A percentile compares a stretch with the other conserved stretches of the same genome.
Evolutionary conservation across 495 filamentous ascomycete species (phyloP).

Genomic region (Daldinia vernicosa): DNA sequence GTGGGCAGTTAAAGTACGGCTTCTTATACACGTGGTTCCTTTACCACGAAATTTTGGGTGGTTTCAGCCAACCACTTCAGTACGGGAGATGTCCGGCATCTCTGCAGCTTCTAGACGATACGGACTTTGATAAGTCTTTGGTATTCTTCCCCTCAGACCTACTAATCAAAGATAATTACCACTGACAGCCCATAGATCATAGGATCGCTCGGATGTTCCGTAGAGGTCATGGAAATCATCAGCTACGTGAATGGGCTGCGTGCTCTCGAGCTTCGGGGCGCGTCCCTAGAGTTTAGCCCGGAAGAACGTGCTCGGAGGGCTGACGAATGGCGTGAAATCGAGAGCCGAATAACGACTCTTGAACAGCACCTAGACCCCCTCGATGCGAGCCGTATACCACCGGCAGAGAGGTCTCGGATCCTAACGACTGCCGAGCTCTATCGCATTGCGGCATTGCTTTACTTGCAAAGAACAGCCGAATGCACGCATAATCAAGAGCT

Average conservation of each 20-base stretch:
- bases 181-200: constrained; percentile 45
- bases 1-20: constrained; percentile 38
- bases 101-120: constrained; percentile 40
- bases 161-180: not conserved
- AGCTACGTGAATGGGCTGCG: constrained; percentile 45
- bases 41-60: constrained; percentile 49
- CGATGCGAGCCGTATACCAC: constrained; percentile 29
- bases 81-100: constrained; percentile 41
- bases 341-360: constrained; percentile 37
- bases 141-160: constrained; percentile 20
- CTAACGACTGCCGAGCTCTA: constrained; percentile 49
- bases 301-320: constrained; percentile 34
- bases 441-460: constrained; percentile 46
- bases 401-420: constrained; percentile 38
- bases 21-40: constrained; percentile 52
- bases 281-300: constrained; percentile 12
- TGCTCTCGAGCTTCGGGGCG: constrained; percentile 37
- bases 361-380: constrained; percentile 40
- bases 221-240: constrained; percentile 49
- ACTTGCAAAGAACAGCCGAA: constrained; percentile 44
- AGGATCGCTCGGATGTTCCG: constrained; percentile 49
- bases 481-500: constrained; percentile 36
- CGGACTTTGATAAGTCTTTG: constrained; percentile 44
- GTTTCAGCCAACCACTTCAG: constrained; percentile 46
- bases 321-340: constrained; percentile 38